A percentile compares a stretch with the other conserved stretches of the same genome.
These are phyloP conservation scores for Gossypium australe DNA, from an alignment of 345 rosid species.

Conservation along the genomic window DNA sequence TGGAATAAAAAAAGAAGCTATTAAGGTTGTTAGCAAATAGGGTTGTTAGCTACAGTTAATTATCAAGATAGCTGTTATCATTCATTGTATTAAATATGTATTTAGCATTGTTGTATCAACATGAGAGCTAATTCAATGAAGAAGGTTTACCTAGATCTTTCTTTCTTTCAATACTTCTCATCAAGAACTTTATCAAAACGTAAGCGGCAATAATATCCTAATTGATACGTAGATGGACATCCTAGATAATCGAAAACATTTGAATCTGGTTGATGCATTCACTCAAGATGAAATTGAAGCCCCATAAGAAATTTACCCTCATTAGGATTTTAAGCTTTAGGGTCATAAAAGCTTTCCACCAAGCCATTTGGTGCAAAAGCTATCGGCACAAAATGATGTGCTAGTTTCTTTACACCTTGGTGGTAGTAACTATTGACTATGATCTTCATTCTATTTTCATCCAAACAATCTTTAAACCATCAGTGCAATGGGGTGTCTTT, in stretches of 20 bases:
- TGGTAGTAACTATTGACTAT: slow-evolving; percentile 83
- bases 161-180: too few species aligned
- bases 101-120: too few species aligned
- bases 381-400: slow-evolving; percentile 61
- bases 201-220: too few species aligned
- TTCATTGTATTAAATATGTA: too few species aligned
- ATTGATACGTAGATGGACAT: too few species aligned
- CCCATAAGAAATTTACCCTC: slow-evolving; percentile 81
- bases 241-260: slow-evolving; percentile 37
- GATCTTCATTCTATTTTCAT: slow-evolving; percentile 49
- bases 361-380: slow-evolving; percentile 78
- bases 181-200: too few species aligned
- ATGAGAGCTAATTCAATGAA: too few species aligned
- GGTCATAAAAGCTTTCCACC: slow-evolving; percentile 81
- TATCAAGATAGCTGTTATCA: too few species aligned
- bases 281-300: slow-evolving; percentile 84
- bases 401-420: slow-evolving; percentile 73
- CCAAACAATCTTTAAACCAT: slow-evolving; percentile 63
- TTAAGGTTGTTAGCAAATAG: too few species aligned
- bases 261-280: slow-evolving; percentile 51
- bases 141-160: too few species aligned
- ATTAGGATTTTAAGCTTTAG: slow-evolving; percentile 55
- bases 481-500: slow-evolving; percentile 52
- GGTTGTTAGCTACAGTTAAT: too few species aligned
- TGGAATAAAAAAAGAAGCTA: too few species aligned